Evolutionary conservation across 2,329 filamentous ascomycete genomes (phyloP), one percentile per base, ranked within the genome.

Genomic region (Aphanoascus verrucosus): DNA sequence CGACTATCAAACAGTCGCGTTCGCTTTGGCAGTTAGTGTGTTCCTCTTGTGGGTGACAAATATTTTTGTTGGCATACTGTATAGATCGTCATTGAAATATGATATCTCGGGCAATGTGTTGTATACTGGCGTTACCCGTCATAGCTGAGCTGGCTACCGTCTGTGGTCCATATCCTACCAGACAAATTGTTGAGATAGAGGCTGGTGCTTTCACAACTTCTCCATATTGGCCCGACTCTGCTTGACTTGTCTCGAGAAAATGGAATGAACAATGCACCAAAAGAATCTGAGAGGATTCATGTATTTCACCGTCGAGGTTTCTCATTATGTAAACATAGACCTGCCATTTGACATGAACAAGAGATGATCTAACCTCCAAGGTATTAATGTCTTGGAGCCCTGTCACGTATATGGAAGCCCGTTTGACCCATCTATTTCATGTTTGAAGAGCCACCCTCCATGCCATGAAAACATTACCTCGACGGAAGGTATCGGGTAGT

Each of bases 391-490:
- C 51, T 47, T 11, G 37, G 17, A 35, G 20, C 51, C 44, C 31
- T 48, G 43, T 37, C 51, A 48, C 37, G 51, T 43, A 48, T 42
- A 53, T 43, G 20, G 7, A 44, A 35, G 44, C 8, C 35, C 17
- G 42, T 53, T 23, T 23, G 38, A 44, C 44, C 51, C 43, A 20
- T 48, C 32, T 49, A 53, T 37, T 23, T 64, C 66, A 65, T 65
- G 62, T 63, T 65, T 59, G 59, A 62, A 63, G 65, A 68, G 60
- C 65, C 64, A 63, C 64, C 60, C 62, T 54, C 43, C 54, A 49
- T 37, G 41, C 43, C 37, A 37, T 37, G 41, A 19, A 45, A 54
- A 17, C 52, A 37, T 40, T 17, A 49, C 52, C 45, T 34, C 45
- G 41, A 35, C 59, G 35, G 51, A 53, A 37, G 44, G 43, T 28